A percentile compares a stretch with the other conserved stretches of the same genome.
Conservation (phyloP, 2,329 filamentous ascomycete genomes). For the Coniosporium tulheliwenetii region DNA sequence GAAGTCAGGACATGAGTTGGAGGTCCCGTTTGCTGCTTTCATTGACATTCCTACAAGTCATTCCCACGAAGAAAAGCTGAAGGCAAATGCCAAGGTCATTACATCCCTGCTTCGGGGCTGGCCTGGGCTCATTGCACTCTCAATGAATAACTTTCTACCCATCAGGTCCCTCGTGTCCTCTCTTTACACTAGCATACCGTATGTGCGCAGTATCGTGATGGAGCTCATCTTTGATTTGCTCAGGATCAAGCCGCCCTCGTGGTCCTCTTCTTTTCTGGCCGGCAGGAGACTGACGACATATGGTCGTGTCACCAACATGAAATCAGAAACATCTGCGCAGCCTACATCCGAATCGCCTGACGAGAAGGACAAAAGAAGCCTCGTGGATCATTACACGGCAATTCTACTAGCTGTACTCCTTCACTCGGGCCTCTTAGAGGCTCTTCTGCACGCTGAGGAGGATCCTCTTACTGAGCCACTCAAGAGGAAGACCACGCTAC, state of each 20-base stretch:
- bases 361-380: constrained; percentile 50
- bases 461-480: constrained; percentile 46
- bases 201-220: constrained; percentile 60
- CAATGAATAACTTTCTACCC: constrained; percentile 75
- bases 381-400: constrained; percentile 88
- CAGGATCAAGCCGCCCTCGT: constrained; percentile 82
- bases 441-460: constrained; percentile 44
- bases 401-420: constrained; percentile 75
- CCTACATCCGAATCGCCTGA: constrained; percentile 46
- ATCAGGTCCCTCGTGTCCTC: constrained; percentile 65
- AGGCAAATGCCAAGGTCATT: constrained; percentile 84
- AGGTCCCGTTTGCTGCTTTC: constrained; percentile 75
- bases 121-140: constrained; percentile 78
- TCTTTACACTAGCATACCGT: constrained; percentile 40
- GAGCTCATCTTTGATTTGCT: constrained; percentile 74
- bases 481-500: constrained; percentile 74
- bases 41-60: constrained; percentile 56
- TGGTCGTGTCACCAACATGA: constrained; percentile 78
- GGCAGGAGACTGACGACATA: constrained; percentile 89
- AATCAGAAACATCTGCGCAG: constrained; percentile 39
- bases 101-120: constrained; percentile 82
- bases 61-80: constrained; percentile 48
- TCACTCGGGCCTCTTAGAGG: constrained; percentile 52
- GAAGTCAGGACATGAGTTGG: constrained; percentile 77
- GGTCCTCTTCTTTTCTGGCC: constrained; percentile 91